phyloP scores from a whole-genome alignment of 2,329 filamentous ascomycete species.

The Penicillium brasilianum region DNA sequence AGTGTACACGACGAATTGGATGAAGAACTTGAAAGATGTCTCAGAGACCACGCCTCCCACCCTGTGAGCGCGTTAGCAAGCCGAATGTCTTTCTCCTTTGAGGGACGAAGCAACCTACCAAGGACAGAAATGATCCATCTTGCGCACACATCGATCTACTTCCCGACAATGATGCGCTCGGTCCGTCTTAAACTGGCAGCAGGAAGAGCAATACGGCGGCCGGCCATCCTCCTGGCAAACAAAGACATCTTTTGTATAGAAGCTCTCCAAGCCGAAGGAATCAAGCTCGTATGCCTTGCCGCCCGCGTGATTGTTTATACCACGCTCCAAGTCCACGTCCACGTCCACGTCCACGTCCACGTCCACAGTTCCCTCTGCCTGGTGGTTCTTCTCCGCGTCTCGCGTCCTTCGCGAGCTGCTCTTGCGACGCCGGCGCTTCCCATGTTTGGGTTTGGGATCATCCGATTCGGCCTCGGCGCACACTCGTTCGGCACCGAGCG shows the following conservation, averaged over 20 bases:
- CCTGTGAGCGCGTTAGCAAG: conserved; percentile 51
- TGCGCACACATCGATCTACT: conserved; percentile 77
- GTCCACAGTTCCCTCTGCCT: background rate
- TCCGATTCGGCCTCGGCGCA: conserved; percentile 31
- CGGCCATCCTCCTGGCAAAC: conserved; percentile 80
- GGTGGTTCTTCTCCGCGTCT: conserved; percentile 32
- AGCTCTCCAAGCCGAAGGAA: conserved; percentile 71
- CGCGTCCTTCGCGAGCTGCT: conserved; percentile 30
- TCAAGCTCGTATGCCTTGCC: conserved; percentile 53
- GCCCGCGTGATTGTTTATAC: conserved; percentile 30
- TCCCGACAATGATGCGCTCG: conserved; percentile 86
- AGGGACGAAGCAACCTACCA: conserved; percentile 55
- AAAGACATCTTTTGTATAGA: conserved; percentile 83
- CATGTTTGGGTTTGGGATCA: conserved; percentile 23
- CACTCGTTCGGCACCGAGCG: conserved; percentile 59
- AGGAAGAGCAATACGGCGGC: conserved; percentile 85
- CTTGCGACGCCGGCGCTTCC: conserved; percentile 32
- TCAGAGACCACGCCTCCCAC: conserved; percentile 93
- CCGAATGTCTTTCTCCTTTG: background rate
- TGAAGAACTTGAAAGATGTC: conserved; percentile 86
- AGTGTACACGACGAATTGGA: conserved; percentile 81
- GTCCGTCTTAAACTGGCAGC: conserved; percentile 86
- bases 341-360: too few relatives aligned
- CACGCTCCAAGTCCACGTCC: conserved; percentile 39
- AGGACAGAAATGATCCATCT: conserved; percentile 96